Evolutionary conservation across 75 land plant species (phyloP).

Genomic region (Cryptomeria japonica): DNA sequence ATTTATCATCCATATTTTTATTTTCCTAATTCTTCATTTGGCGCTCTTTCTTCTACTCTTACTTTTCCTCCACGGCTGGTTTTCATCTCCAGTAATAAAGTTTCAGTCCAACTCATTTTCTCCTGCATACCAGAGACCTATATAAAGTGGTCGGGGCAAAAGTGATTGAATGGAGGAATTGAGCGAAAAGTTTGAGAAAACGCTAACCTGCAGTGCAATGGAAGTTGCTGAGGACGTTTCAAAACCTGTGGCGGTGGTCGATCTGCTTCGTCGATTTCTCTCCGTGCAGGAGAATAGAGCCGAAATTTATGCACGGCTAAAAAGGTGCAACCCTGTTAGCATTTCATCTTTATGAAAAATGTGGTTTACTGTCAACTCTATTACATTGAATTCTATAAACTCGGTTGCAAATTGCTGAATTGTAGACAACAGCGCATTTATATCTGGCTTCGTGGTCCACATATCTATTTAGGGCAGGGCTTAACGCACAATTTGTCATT

Average conservation of each 20-base stretch:
- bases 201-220: neutral
- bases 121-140: neutral
- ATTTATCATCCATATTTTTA: no score
- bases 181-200: neutral
- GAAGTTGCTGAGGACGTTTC: slow-evolving; percentile 13
- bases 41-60: no score
- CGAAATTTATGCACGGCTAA: slow-evolving; percentile 48
- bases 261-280: slow-evolving; percentile 63
- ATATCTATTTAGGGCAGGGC: neutral
- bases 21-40: no score
- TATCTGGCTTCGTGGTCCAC: neutral
- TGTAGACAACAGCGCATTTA: neutral
- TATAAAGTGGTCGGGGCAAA: neutral
- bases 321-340: slow-evolving; percentile 26
- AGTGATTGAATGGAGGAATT: neutral
- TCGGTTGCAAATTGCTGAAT: neutral
- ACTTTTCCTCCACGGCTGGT: no score
- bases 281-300: slow-evolving; percentile 62
- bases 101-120: neutral
- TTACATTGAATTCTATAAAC: neutral
- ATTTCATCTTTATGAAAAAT: neutral
- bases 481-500: neutral
- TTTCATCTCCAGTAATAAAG: no score
- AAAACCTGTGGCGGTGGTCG: slow-evolving; percentile 18
- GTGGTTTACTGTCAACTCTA: neutral